Evolutionary conservation across 805 yeast genomes (phyloP).

Genomic region (Starmerella bombicola): DNA sequence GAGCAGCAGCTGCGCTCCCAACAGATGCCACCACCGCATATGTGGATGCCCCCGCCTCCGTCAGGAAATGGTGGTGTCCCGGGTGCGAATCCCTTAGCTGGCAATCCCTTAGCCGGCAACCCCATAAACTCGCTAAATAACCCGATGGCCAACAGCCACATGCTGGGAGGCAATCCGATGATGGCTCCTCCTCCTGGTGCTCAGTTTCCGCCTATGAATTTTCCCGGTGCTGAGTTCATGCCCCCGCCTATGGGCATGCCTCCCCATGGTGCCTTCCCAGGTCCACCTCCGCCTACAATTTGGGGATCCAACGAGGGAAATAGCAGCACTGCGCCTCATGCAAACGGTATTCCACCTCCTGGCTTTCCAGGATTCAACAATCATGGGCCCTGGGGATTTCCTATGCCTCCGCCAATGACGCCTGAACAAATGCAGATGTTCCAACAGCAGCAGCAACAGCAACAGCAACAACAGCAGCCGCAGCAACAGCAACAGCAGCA

Average conservation of each 20-base stretch:
- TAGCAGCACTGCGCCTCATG: slow-evolving; percentile 4
- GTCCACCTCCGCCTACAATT: slow-evolving; percentile 1
- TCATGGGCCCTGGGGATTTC: slow-evolving; percentile 1
- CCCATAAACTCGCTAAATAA: background rate
- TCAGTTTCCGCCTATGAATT: slow-evolving; percentile 5
- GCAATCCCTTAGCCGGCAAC: slow-evolving; percentile 1
- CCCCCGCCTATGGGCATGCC: slow-evolving; percentile 6
- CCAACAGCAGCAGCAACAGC: slow-evolving; percentile 2
- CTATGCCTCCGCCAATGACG: background rate
- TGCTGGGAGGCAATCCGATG: background rate
- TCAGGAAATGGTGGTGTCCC: background rate
- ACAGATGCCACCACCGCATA: slow-evolving; percentile 5
- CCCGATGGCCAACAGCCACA: background rate
- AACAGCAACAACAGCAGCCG: slow-evolving; percentile 1
- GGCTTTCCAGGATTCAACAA: background rate
- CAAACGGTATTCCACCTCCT: slow-evolving; percentile 3
- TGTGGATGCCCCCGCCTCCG: slow-evolving; percentile 3
- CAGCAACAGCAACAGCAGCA: too few species aligned
- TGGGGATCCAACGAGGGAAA: slow-evolving; percentile 4
- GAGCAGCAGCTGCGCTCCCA: slow-evolving; percentile 12
- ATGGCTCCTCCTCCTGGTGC: background rate
- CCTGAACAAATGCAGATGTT: background rate
- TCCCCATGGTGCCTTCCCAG: background rate
- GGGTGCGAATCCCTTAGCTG: slow-evolving; percentile 2
- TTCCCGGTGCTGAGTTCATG: too few species aligned